Conservation (phyloP, 768 basidiomycete species). For the Hysterangium stoloniferum region DNA sequence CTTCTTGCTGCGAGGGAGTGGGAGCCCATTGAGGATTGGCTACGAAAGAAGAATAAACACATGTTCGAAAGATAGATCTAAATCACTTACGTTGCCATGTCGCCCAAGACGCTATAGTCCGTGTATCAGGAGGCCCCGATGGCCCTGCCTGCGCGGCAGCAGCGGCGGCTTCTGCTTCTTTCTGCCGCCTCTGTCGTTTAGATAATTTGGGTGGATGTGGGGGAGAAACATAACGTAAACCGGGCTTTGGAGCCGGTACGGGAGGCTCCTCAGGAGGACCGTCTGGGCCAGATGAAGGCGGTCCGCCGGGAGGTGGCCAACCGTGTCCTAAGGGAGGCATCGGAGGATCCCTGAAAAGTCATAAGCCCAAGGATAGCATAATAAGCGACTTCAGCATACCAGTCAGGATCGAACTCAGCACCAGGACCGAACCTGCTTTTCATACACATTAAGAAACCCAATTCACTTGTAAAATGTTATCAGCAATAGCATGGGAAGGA, state of each 20-base stretch:
- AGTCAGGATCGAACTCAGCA: slow-evolving; percentile 80
- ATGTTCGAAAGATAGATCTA: slow-evolving; percentile 3
- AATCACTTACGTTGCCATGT: slow-evolving; percentile 34
- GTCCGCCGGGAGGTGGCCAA: neutral
- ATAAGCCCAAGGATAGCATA: slow-evolving; percentile 3
- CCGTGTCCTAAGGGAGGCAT: slow-evolving; percentile 21
- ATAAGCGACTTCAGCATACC: slow-evolving; percentile 29
- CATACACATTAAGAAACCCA: slow-evolving; percentile 62
- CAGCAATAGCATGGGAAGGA: neutral
- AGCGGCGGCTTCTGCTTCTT: slow-evolving; percentile 5
- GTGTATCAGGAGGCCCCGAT: slow-evolving; percentile 34
- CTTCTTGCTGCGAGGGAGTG: slow-evolving; percentile 52
- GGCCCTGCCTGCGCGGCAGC: slow-evolving; percentile 1
- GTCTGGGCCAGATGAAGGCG: slow-evolving; percentile 7
- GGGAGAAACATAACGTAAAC: slow-evolving; percentile 62
- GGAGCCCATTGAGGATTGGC: slow-evolving; percentile 52
- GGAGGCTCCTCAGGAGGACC: slow-evolving; percentile 41
- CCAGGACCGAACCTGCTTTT: slow-evolving; percentile 77
- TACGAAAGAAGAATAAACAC: slow-evolving; percentile 22
- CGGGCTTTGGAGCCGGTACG: slow-evolving; percentile 46
- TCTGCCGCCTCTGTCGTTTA: slow-evolving; percentile 6
- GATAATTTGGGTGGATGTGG: slow-evolving; percentile 36
- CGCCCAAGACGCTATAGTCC: slow-evolving; percentile 42
- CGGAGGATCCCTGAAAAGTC: slow-evolving; percentile 34
- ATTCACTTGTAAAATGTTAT: slow-evolving; percentile 42